Conservation (phyloP, 192 early-diverging fungal species). For the Coemansia sp. region DNA sequence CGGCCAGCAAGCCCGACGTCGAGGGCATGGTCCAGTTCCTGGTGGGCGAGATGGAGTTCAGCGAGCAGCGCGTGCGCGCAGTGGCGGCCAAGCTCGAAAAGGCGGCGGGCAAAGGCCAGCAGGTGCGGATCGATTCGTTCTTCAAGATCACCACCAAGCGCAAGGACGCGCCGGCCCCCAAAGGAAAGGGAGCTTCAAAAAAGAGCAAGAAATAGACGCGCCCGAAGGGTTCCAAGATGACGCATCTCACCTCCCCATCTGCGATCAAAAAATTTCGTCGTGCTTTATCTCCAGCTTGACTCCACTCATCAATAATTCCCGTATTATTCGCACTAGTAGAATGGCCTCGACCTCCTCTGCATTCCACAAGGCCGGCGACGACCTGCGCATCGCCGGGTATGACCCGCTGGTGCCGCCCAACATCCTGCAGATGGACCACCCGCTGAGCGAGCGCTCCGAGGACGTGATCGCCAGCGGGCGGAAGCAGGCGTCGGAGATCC, state of each 20-base stretch:
- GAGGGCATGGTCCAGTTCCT: slow-evolving; percentile 84
- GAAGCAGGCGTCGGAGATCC: slow-evolving; percentile 63
- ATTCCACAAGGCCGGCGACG: slow-evolving; percentile 59
- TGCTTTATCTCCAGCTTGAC: too few species aligned
- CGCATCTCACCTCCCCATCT: too few species aligned
- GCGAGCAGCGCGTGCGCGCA: slow-evolving; percentile 83
- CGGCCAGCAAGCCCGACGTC: slow-evolving; percentile 68
- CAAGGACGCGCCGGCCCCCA: too few species aligned
- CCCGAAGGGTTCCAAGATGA: too few species aligned
- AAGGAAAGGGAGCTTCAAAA: too few species aligned
- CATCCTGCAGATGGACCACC: slow-evolving; percentile 80
- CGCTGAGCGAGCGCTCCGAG: slow-evolving; percentile 51
- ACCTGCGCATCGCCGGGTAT: slow-evolving; percentile 81
- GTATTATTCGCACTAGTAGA: too few species aligned
- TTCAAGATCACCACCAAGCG: slow-evolving; percentile 56
- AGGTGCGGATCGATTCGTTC: slow-evolving; percentile 89
- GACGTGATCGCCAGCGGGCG: slow-evolving; percentile 51
- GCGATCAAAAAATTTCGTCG: too few species aligned
- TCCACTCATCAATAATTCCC: too few species aligned
- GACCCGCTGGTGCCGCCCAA: slow-evolving; percentile 89
- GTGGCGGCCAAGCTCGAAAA: slow-evolving; percentile 75
- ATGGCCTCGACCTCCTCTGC: slow-evolving; percentile 47
- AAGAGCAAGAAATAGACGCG: too few species aligned
- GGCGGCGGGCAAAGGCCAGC: slow-evolving; percentile 68
- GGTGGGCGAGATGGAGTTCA: slow-evolving; percentile 94